These are phyloP conservation scores for Rosa hybrid DNA, from an alignment of 331 rosid genomes.

Conservation along the genomic window DNA sequence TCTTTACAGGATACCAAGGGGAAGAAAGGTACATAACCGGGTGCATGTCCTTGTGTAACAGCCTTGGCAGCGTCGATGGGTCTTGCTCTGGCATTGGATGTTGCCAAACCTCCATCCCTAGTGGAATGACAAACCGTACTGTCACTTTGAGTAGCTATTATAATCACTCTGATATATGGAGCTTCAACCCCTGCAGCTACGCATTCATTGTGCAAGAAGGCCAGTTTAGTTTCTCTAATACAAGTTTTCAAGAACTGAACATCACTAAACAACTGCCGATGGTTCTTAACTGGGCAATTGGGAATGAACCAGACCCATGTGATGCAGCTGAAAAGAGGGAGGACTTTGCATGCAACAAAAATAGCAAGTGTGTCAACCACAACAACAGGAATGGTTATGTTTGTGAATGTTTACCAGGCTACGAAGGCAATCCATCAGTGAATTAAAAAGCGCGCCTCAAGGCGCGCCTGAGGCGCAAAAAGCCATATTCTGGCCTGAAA, in stretches of 20 bases:
- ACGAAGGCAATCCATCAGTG: conserved; percentile 10
- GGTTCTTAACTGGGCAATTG: conserved; percentile 21
- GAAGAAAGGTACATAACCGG: neutral
- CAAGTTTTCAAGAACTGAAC: neutral
- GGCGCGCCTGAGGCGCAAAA: too few species aligned
- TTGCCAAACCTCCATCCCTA: conserved; percentile 13
- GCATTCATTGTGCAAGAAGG: conserved; percentile 7
- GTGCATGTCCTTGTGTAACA: conserved; percentile 4
- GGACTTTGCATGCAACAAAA: neutral
- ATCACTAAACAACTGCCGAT: neutral
- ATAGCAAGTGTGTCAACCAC: neutral
- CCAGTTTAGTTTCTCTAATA: neutral
- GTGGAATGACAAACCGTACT: neutral
- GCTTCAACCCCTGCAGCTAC: conserved; percentile 25
- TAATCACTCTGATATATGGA: neutral
- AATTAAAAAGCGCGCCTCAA: too few species aligned
- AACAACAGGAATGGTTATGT: neutral
- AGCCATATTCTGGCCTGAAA: too few species aligned
- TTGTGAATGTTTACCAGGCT: neutral
- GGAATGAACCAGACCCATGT: neutral
- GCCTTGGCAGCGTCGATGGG: neutral
- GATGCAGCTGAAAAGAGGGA: neutral
- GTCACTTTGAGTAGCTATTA: neutral
- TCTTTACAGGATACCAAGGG: neutral
- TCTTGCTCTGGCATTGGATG: conserved; percentile 24